phyloP scores from a whole-genome alignment of 257 asterid genomes.

The Capsicum pubescens region DNA sequence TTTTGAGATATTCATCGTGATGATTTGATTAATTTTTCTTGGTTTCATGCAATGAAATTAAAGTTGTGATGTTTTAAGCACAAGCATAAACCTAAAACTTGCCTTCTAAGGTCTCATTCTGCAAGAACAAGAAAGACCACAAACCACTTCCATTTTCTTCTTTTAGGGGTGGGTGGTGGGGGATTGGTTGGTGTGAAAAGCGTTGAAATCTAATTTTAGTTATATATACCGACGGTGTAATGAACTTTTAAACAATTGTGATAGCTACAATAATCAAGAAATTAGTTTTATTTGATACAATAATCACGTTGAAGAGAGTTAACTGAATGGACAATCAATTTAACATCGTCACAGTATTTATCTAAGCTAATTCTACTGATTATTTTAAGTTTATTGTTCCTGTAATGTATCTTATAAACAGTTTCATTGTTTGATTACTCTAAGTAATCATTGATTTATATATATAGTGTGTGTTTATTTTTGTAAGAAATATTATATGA shows the following conservation, averaged over 20 bases:
- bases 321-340: not conserved
- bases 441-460: not conserved
- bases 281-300: not conserved
- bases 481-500: too few species aligned
- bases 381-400: not conserved
- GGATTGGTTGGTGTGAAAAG: not conserved
- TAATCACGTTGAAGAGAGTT: not conserved
- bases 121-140: not conserved
- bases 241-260: not conserved
- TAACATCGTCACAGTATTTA: not conserved
- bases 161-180: not conserved
- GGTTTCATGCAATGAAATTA: constrained; percentile 3
- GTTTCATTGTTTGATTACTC: not conserved
- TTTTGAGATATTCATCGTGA: not conserved
- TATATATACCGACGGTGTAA: not conserved
- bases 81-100: constrained; percentile 7
- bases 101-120: not conserved
- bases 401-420: not conserved
- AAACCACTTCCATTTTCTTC: not conserved
- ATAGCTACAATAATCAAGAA: not conserved
- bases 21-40: not conserved
- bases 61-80: not conserved
- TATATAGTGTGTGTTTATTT: not conserved
- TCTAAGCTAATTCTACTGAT: not conserved
- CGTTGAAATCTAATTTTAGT: not conserved